Conservation (phyloP, 768 basidiomycete genomes). For the Tubosaeta sp. region DNA sequence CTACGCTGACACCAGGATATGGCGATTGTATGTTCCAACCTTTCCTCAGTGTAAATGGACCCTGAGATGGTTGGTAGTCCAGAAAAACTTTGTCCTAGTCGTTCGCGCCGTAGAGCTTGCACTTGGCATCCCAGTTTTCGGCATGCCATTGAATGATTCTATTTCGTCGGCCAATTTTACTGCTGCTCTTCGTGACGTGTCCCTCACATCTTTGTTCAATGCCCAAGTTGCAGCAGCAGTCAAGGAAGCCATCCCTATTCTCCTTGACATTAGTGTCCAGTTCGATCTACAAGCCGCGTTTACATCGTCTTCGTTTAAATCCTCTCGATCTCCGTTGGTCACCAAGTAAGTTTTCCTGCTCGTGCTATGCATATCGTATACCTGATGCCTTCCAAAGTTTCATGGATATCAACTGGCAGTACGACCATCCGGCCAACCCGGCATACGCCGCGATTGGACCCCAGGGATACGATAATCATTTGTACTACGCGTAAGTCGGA, state of each 20-base stretch:
- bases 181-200: constrained; percentile 27
- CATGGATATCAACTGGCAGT: constrained; percentile 81
- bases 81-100: constrained; percentile 64
- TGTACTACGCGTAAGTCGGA: constrained; percentile 63
- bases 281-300: constrained; percentile 21
- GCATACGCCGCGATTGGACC: constrained; percentile 63
- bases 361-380: background rate
- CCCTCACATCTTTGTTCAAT: constrained; percentile 20
- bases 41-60: too few species aligned
- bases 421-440: constrained; percentile 65
- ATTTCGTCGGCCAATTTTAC: constrained; percentile 34
- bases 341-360: constrained; percentile 23
- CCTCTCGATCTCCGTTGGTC: background rate
- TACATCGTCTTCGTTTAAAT: constrained; percentile 17
- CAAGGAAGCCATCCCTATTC: constrained; percentile 34
- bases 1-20: too few species aligned
- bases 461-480: constrained; percentile 72
- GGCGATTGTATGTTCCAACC: too few species aligned
- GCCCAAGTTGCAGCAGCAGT: constrained; percentile 32
- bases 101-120: constrained; percentile 60
- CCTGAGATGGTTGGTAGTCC: too few species aligned
- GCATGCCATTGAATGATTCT: constrained; percentile 5
- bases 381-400: constrained; percentile 44
- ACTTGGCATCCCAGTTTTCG: constrained; percentile 47
- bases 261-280: constrained; percentile 26